Conservation (phyloP, 768 basidiomycete genomes). For the Tricholoma saponaceum region DNA sequence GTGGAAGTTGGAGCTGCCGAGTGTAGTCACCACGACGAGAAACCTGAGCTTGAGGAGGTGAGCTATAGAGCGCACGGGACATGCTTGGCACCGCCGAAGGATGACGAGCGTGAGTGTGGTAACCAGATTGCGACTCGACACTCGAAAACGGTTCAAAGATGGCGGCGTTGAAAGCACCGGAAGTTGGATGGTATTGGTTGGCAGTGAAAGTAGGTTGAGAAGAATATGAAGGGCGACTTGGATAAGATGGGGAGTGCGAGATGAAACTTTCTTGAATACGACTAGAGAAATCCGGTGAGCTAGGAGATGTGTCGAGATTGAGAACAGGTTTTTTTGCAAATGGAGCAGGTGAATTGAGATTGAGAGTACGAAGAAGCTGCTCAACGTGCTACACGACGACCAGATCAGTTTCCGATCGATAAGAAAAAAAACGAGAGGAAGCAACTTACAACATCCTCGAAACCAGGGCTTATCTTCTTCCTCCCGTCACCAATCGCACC, state of each 20-base stretch:
- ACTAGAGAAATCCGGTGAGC: conserved; percentile 62
- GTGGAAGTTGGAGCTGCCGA: conserved; percentile 15
- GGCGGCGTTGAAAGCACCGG: conserved; percentile 16
- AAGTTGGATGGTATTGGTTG: conserved; percentile 17
- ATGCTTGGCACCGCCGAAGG: conserved; percentile 6
- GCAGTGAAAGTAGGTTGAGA: conserved; percentile 13
- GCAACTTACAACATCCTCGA: conserved; percentile 49
- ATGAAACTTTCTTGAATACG: conserved; percentile 16
- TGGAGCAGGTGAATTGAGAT: conserved; percentile 73
- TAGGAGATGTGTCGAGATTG: conserved; percentile 42
- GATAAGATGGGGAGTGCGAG: conserved; percentile 7
- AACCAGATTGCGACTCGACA: conserved; percentile 30
- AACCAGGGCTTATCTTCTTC: conserved; percentile 55
- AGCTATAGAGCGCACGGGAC: conserved; percentile 7
- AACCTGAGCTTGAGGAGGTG: conserved; percentile 9
- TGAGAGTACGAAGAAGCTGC: conserved; percentile 73
- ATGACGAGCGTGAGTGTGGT: conserved; percentile 16
- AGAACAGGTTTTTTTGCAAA: conserved; percentile 39
- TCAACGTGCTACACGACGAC: conserved; percentile 59
- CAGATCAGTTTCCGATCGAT: background rate
- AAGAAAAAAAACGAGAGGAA: conserved; percentile 12
- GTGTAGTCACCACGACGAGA: conserved; percentile 24
- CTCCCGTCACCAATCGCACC: conserved; percentile 82
- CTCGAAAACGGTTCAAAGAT: conserved; percentile 57
- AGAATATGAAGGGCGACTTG: background rate